Percentiles rank a stretch among this genome's conserved stretches.
Conservation (phyloP, 2,329 filamentous ascomycete species). For the Botrytis paeoniae region DNA sequence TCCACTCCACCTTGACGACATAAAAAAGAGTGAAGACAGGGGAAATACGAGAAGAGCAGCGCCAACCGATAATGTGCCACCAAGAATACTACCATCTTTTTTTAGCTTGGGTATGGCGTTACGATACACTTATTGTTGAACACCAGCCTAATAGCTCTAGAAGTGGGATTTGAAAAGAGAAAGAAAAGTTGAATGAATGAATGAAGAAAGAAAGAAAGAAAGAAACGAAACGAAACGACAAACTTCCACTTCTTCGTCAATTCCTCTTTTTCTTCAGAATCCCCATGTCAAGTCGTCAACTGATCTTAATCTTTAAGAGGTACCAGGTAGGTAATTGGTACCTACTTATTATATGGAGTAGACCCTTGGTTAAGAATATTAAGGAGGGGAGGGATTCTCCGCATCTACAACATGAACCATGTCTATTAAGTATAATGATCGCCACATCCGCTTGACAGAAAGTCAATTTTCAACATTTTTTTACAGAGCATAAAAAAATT, state of each 20-base stretch:
- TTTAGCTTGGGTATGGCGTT: neutral
- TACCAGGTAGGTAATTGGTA: neutral
- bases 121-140: neutral
- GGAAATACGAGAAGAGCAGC: neutral
- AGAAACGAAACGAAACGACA: neutral
- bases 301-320: neutral
- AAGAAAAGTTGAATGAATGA: neutral
- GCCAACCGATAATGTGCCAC: neutral
- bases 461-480: no score
- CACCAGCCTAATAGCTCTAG: neutral
- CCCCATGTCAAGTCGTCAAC: neutral
- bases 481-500: no score
- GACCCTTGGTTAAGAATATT: neutral
- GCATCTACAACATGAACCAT: neutral
- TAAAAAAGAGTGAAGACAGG: neutral
- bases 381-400: constrained; percentile 15
- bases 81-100: neutral
- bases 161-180: neutral
- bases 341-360: neutral
- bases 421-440: neutral
- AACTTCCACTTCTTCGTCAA: neutral
- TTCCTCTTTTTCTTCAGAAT: neutral
- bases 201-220: no score
- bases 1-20: neutral
- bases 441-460: neutral